A percentile compares a stretch with the other conserved stretches of the same genome.
Evolutionary conservation across 805 yeast genomes (phyloP).

Genomic region (Starmerella tilneyi): DNA sequence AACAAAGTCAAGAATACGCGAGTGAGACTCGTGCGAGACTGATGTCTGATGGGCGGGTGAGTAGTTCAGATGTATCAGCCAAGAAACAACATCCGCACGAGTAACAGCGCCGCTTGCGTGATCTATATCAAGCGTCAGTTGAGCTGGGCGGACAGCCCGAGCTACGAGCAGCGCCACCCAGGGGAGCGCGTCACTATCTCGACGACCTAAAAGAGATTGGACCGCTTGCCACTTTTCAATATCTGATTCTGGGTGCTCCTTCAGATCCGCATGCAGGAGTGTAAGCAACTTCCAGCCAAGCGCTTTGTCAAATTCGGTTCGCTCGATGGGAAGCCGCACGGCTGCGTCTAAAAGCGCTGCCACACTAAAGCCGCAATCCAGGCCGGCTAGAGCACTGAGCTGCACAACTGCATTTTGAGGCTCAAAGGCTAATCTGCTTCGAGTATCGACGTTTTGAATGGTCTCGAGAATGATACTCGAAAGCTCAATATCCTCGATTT

Average conservation of each 20-base stretch:
- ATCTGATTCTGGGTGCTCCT: not conserved
- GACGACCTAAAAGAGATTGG: not conserved
- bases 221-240: not conserved
- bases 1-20: constrained; percentile 2
- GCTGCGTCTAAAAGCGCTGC: not conserved
- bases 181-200: constrained; percentile 2
- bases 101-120: not conserved
- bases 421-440: not conserved
- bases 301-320: constrained; percentile 3
- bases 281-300: not conserved
- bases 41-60: not conserved
- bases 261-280: not conserved
- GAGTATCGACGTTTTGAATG: not conserved
- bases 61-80: constrained; percentile 2
- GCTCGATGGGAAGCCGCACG: not conserved
- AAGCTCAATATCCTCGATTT: not conserved
- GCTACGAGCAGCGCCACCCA: constrained; percentile 1
- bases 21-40: constrained; percentile 1
- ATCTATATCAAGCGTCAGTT: not conserved
- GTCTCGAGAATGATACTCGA: not conserved
- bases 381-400: not conserved
- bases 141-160: not conserved
- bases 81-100: not conserved
- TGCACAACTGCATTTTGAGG: not conserved
- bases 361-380: not conserved